Conservation (phyloP, 192 early-diverging fungal genomes). For the Mortierella alpina region DNA sequence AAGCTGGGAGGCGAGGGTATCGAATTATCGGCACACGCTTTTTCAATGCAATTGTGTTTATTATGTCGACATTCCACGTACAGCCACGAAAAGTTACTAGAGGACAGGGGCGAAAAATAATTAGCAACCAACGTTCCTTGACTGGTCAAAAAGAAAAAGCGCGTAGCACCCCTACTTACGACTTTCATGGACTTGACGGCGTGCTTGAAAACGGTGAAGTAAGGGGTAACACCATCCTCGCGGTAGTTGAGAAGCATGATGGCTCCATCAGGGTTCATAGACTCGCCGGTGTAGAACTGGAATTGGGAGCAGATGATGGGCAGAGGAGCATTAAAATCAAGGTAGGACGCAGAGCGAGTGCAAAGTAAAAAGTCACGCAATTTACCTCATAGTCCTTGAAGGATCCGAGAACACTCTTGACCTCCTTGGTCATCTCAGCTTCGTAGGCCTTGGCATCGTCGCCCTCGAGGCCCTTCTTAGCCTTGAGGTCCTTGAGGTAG, state of each 20-base stretch:
- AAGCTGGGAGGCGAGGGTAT: too few species aligned
- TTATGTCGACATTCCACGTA: neutral
- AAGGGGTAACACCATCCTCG: constrained; percentile 93
- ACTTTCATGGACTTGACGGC: constrained; percentile 85
- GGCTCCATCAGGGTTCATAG: constrained; percentile 90
- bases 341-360: neutral
- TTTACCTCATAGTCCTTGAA: constrained; percentile 69
- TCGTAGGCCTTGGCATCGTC: constrained; percentile 70
- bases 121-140: too few species aligned
- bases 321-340: neutral
- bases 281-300: constrained; percentile 91
- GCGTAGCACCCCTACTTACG: constrained; percentile 33
- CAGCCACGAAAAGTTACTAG: neutral
- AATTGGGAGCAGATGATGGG: constrained; percentile 43
- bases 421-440: constrained; percentile 64
- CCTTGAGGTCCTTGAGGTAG: constrained; percentile 89
- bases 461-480: constrained; percentile 56
- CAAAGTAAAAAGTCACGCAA: neutral
- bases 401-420: constrained; percentile 85
- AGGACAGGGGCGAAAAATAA: neutral
- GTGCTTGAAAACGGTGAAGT: constrained; percentile 91
- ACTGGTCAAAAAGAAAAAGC: neutral
- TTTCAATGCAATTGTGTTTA: constrained; percentile 13
- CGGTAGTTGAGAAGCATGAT: constrained; percentile 94
- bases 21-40: neutral